Base-by-base conservation (phyloP, 2,329 filamentous ascomycete species). In the Ascochyta pisi region DNA sequence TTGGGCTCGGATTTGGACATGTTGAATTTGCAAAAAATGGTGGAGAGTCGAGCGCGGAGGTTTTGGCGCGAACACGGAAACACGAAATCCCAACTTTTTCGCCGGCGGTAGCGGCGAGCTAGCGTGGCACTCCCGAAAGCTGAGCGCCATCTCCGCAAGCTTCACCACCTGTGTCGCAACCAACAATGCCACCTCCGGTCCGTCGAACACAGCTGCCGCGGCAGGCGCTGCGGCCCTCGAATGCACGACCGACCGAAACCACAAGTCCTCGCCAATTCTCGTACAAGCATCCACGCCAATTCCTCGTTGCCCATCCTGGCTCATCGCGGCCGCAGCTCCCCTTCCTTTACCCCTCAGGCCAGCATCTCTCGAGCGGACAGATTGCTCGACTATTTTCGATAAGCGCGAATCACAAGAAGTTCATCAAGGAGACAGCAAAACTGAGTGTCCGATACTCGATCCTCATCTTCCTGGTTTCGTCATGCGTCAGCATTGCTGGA, bases 321-420 rank as follows among this genome's bases (percentile, higher is more conserved):
- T 70, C 76, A 44, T 76, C 79, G 44, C 84, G 87, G 27, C 87
- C 87, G 37, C 86, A 89, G 69, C 77, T 89, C 29, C 84, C 84
- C 31, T 91, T 90, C 76, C 84, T 90, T 45, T 83, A 86, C 61
- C 81, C 84, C 59, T 78, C 84, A 7, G 77, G 82, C 24, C 74
- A 78, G 33, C 60, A 61, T 44, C 57, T 68, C 16, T 65, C 70
- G 34, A 70, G 73, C 61, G 63, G 73, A 41, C 80, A 81, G 59
- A 79, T 88, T 34, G 84, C 85, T 3, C 88, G 93, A 48, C 85
- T 90, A 58, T 84, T 96, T 57, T 92, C 90, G n/a, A 96, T 75
- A 23, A 73, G 66, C 41, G 62, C 91, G 0, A 89, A 92, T 71
- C 86, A 86, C 60, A 89, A 86, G 62, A 79, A 81, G 60, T 91